Base-by-base conservation (phyloP, 1,284 basidiomycete genomes). In the Apiotrichum porosum region DNA sequence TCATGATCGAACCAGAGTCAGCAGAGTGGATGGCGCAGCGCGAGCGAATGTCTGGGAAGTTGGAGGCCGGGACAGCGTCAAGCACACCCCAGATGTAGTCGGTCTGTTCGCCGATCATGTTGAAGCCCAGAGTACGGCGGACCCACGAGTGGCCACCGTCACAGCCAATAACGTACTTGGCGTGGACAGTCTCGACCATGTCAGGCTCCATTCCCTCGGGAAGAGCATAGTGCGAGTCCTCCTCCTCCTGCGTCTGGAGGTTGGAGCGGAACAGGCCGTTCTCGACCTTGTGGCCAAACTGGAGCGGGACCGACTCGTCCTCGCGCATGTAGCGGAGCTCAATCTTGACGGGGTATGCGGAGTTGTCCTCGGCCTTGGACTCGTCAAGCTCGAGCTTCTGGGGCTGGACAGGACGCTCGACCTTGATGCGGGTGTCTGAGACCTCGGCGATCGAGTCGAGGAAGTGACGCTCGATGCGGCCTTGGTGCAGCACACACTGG, bases 61-160 rank as follows among this genome's bases (percentile, higher is more conserved):
- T 41, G 49, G 57, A 42, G 24, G 48, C 44, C 18, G 55, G 48
- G 15, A 53, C 23, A 26, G 53, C 53, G 45, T 63, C 61, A 28
- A 60, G 49, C 14, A 57, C 56, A 41, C 56, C 58, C 61, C 61
- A 63, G 42, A 60, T 54, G 33, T 56, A 53, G 46, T 54, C 55
- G 36, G 60, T 51, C 24, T 57, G 51, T 46, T 63, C 58, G 34
- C 61, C 61, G 34, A 52, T 32, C 53, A 63, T 59, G 22, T 49
- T 33, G 40, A 59, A 44, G 41, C 47, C 51, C 35, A 51, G 49
- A 13, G 41, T 51, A 35, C 53, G 53, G 43, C 61, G 52, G 22
- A 61, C 59, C 40, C 56, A 57, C 35, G 54, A 58, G 47, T 56
- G 50, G 17, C 59, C 61, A n/a, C 61, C 61, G 39, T 63, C 61